These are phyloP conservation scores for Pseudogymnoascus sp. DNA, from an alignment of 2,329 filamentous ascomycete genomes.

Conservation along the genomic window DNA sequence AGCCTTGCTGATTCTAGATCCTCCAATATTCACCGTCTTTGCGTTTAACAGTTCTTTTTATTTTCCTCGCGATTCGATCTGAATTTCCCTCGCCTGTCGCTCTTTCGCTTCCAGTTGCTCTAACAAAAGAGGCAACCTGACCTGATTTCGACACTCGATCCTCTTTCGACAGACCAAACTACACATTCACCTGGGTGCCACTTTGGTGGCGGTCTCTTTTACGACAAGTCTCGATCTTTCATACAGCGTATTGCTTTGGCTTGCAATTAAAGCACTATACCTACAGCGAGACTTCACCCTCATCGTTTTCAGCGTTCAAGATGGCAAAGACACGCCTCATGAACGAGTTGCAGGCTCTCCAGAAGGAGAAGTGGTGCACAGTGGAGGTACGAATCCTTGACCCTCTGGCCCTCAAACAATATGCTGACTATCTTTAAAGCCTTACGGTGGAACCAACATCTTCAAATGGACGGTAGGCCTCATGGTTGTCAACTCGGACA, in stretches of 20 bases:
- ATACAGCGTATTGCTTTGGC: not conserved
- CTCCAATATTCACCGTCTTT: not conserved
- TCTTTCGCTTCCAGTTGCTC: constrained; percentile 1
- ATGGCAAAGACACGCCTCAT: constrained; percentile 74
- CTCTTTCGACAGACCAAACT: not conserved
- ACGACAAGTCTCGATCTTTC: not conserved
- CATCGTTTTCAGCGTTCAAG: constrained; percentile 25
- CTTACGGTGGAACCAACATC: constrained; percentile 76
- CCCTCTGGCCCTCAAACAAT: constrained; percentile 6
- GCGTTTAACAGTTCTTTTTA: not conserved
- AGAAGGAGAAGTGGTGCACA: constrained; percentile 89
- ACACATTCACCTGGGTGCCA: constrained; percentile 2
- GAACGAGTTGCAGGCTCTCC: constrained; percentile 75
- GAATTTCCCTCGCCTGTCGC: not conserved
- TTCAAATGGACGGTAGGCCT: constrained; percentile 82
- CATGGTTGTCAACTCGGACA: constrained; percentile 88
- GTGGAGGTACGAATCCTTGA: constrained; percentile 58
- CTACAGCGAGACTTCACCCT: constrained; percentile 16
- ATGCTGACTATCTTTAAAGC: constrained; percentile 19
- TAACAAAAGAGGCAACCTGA: constrained; percentile 2
- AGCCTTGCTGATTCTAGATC: constrained; percentile 6
- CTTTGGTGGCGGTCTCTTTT: not conserved
- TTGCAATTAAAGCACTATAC: not conserved
- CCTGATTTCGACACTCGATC: not conserved
- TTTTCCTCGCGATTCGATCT: not conserved